Conservation (phyloP, 2,329 filamentous ascomycete genomes). For the Periconia macrospinosa region DNA sequence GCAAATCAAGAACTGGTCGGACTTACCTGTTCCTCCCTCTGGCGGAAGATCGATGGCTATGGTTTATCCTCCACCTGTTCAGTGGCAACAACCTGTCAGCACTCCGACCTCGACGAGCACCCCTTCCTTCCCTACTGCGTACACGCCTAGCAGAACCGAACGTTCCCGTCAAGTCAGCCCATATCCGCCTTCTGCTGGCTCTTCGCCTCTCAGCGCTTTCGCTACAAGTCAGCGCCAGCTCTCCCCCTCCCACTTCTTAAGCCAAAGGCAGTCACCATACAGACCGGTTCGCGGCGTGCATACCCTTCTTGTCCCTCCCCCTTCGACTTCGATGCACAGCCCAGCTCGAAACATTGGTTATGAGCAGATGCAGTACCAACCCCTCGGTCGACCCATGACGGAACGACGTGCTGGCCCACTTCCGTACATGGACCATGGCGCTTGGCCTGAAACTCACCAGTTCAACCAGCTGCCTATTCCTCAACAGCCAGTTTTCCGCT, state of each 20-base stretch:
- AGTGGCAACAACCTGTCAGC: constrained; percentile 52
- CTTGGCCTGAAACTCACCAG: constrained; percentile 42
- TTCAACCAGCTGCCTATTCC: constrained; percentile 42
- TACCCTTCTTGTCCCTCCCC: constrained; percentile 86
- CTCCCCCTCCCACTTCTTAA: constrained; percentile 85
- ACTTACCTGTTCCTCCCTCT: constrained; percentile 53
- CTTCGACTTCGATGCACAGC: constrained; percentile 73
- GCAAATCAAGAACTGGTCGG: constrained; percentile 45
- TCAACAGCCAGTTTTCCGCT: constrained; percentile 41
- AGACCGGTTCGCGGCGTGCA: constrained; percentile 87
- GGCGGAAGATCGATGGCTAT: constrained; percentile 73
- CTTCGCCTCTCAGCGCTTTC: constrained; percentile 72
- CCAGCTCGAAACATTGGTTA: constrained; percentile 47
- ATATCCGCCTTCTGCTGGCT: constrained; percentile 56
- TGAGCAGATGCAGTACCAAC: constrained; percentile 56
- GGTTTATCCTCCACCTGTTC: constrained; percentile 66
- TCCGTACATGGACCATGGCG: constrained; percentile 46
- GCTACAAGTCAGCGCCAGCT: constrained; percentile 68
- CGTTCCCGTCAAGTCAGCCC: constrained; percentile 56
- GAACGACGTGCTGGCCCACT: constrained; percentile 49
- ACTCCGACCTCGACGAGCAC: constrained; percentile 36
- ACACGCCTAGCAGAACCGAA: constrained; percentile 34
- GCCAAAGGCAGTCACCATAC: constrained; percentile 89
- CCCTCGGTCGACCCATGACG: constrained; percentile 50
- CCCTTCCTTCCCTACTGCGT: constrained; percentile 27